Conservation (phyloP, 2,329 filamentous ascomycete genomes). For the Cordyceps cicadae region DNA sequence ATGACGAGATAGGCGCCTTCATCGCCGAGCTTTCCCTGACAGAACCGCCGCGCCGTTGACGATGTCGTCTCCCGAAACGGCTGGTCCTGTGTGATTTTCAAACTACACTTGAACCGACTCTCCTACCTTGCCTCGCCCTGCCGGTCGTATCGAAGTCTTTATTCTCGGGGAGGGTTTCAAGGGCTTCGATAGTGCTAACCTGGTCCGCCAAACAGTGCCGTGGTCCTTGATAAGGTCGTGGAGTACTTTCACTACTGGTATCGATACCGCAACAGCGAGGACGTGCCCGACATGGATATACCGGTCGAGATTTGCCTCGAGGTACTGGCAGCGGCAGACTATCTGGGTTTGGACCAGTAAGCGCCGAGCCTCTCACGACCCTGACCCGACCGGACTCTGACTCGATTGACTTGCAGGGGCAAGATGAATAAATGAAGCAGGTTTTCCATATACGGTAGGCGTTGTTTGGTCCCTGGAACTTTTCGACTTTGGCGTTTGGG, state of each 20-base stretch:
- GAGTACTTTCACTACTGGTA: conserved; percentile 82
- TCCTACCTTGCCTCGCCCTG: conserved; percentile 17
- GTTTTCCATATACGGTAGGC: not conserved
- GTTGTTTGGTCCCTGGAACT: not conserved
- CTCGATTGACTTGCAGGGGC: conserved; percentile 21
- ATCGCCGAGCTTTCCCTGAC: conserved; percentile 35
- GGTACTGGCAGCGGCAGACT: conserved; percentile 70
- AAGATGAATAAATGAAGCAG: conserved; percentile 29
- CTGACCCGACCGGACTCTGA: conserved; percentile 21
- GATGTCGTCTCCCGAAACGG: conserved; percentile 14
- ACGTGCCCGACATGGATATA: conserved; percentile 74
- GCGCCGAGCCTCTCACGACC: conserved; percentile 15
- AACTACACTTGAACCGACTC: conserved; percentile 60
- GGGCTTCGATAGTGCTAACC: conserved; percentile 18
- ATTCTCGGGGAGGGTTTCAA: not conserved
- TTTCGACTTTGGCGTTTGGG: not conserved
- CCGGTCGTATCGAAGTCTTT: not conserved
- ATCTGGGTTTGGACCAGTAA: conserved; percentile 57
- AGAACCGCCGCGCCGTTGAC: conserved; percentile 28
- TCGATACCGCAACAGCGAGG: conserved; percentile 58
- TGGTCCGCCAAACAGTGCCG: conserved; percentile 41
- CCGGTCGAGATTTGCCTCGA: conserved; percentile 72
- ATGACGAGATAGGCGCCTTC: conserved; percentile 30
- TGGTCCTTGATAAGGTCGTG: conserved; percentile 70
- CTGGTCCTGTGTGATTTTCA: conserved; percentile 40